Evolutionary conservation across 202 grass and related monocot genomes (phyloP), one percentile per base, ranked within the genome.

Genomic region (Saccharum hybrid): DNA sequence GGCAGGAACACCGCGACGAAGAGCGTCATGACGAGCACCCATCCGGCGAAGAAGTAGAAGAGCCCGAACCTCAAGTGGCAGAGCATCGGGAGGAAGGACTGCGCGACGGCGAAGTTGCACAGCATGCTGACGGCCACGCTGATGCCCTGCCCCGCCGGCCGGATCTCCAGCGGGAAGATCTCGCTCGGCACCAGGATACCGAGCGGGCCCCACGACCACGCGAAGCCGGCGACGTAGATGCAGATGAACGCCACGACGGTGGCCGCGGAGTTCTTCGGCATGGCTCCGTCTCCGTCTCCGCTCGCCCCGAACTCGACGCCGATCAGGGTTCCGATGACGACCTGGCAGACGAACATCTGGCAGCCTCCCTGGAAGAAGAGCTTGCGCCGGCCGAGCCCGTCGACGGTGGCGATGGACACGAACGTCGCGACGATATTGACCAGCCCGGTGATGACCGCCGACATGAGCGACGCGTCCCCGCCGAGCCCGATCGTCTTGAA

Each of bases 11-110:
- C 46, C 0, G 77, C 72, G 33, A 91, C 69, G 84, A 94, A 94
- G 9, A 91, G 0, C 15, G 92, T 94, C 92, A 89, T 91, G 34
- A 85, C 54, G 7, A 86, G 66, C 9, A 94, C 89, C 89, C 89
- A 91, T 0, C 89, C 89, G 15, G 51, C 89, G 63, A 94, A 94
- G 80, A 89, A 87, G 92, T 91, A 94, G 83, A 94, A 94, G 84
- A 91, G 87, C 0, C 84, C 92, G 63, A 88, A 94, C 89, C 87
- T 87, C 77, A 94, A 4, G 80, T 83, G 87, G 89, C 92, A 94
- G 31, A 94, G 92, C 89, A 89, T 89, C 26, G 89, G 38, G 34
- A 94, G 86, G 80, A 94, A 94, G 0, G 81, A 81, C 82, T 94
- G 89, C 40, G 92, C 92, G 43, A 94, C 81, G 80, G 23, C 77